Percentiles rank a stretch among this genome's conserved stretches.
Conservation (phyloP, 768 basidiomycete genomes). For the Rhizopogon vinicolor region DNA sequence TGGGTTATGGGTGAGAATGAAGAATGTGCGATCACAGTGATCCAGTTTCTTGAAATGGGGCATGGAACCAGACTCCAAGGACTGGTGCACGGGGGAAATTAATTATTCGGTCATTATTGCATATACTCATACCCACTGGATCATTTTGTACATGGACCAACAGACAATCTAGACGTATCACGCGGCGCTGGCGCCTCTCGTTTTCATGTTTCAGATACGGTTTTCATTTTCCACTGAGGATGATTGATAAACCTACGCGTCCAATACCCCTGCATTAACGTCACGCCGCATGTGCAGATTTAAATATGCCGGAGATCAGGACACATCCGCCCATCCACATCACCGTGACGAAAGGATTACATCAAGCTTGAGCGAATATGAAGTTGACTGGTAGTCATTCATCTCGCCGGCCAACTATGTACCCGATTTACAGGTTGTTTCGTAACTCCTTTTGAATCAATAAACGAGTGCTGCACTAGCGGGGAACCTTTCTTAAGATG, state of each 20-base stretch:
- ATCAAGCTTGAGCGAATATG: too few relatives aligned
- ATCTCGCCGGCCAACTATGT: too few relatives aligned
- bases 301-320: too few relatives aligned
- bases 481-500: too few relatives aligned
- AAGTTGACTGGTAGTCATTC: too few relatives aligned
- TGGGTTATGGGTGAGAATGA: conserved; percentile 55
- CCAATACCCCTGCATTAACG: too few relatives aligned
- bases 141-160: not conserved
- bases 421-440: too few relatives aligned
- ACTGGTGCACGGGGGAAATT: not conserved
- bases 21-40: conserved; percentile 18
- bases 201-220: not conserved
- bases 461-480: too few relatives aligned
- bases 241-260: not conserved
- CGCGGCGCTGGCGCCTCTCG: not conserved
- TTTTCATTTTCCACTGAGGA: not conserved
- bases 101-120: conserved; percentile 14
- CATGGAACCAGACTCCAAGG: not conserved
- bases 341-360: too few relatives aligned
- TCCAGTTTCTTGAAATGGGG: not conserved
- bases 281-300: too few relatives aligned
- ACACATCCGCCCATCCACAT: too few relatives aligned
- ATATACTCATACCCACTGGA: not conserved
- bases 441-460: too few relatives aligned
- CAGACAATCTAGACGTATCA: not conserved